Conservation (phyloP, 345 rosid genomes). For the Psidium guajava region DNA sequence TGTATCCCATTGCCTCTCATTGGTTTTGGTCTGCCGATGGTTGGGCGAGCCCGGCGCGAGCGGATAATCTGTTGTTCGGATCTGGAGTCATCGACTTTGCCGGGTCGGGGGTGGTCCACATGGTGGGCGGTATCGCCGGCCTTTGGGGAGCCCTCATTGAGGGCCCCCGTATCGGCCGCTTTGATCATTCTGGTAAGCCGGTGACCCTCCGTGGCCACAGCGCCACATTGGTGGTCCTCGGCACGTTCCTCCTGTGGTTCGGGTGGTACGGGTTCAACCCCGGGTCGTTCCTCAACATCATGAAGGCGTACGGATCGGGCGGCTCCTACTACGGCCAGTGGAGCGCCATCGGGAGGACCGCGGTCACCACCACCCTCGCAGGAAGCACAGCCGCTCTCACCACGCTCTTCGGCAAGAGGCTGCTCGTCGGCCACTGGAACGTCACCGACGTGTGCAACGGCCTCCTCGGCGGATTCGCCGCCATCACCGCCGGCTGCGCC, state of each 20-base stretch:
- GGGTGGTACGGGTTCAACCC: conserved; percentile 61
- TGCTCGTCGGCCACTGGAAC: conserved; percentile 45
- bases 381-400: conserved; percentile 49
- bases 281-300: conserved; percentile 30
- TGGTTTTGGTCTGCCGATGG: conserved; percentile 59
- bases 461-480: conserved; percentile 46
- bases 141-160: conserved; percentile 50
- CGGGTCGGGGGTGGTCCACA: conserved; percentile 51
- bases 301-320: conserved; percentile 15
- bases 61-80: conserved; percentile 17
- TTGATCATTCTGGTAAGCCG: conserved; percentile 15
- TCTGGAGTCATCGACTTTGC: conserved; percentile 53
- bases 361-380: conserved; percentile 44
- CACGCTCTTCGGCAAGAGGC: conserved; percentile 42
- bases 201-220: conserved; percentile 45
- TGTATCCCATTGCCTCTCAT: conserved; percentile 45
- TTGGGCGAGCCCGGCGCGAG: conserved; percentile 29
- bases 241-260: conserved; percentile 50
- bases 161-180: conserved; percentile 53
- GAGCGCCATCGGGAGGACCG: conserved; percentile 54
- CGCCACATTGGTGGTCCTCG: conserved; percentile 42
- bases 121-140: conserved; percentile 55
- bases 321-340: conserved; percentile 39
- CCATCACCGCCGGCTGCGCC: conserved; percentile 10
- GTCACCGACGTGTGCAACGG: conserved; percentile 56